These are phyloP conservation scores for Trichocladium antarcticum DNA, from an alignment of 495 filamentous ascomycete species.

Conservation along the genomic window DNA sequence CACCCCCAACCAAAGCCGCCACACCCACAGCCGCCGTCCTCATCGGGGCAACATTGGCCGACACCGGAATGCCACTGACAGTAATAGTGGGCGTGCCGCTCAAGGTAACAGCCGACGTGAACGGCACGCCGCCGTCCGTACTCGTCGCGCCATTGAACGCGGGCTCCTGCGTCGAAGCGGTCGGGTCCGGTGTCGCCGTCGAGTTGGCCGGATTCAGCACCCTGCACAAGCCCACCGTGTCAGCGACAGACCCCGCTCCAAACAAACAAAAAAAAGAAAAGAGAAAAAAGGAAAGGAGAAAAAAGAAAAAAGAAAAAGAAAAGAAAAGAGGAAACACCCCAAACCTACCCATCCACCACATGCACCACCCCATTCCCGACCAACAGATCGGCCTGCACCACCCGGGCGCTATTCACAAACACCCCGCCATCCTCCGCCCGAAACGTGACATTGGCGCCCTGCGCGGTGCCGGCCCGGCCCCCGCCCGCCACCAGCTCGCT, in stretches of 20 bases:
- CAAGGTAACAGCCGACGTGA: conserved; percentile 32
- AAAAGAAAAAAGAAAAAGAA: no score
- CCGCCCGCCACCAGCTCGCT: conserved; percentile 31
- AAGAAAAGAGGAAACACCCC: no score
- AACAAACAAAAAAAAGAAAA: background rate
- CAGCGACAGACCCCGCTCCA: no score
- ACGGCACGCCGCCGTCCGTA: conserved; percentile 30
- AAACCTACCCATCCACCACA: conserved; percentile 46
- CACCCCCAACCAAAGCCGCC: conserved; percentile 31
- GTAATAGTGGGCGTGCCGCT: conserved; percentile 6
- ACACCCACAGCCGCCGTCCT: conserved; percentile 17
- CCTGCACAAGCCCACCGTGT: conserved; percentile 25
- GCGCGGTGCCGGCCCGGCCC: conserved; percentile 31
- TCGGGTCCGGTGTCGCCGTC: conserved; percentile 35
- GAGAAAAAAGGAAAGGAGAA: no score
- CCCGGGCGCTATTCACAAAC: conserved; percentile 31
- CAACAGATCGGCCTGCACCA: conserved; percentile 43
- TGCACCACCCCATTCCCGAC: conserved; percentile 58
- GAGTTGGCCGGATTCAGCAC: conserved; percentile 51
- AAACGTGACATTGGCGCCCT: conserved; percentile 43
- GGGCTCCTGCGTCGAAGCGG: conserved; percentile 33
- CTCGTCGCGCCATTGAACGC: conserved; percentile 44
- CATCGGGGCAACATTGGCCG: background rate
- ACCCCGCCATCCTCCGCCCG: conserved; percentile 34
- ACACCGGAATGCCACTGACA: background rate